Evolutionary conservation across 768 basidiomycete genomes (phyloP), one percentile per base, ranked within the genome.

Genomic region (Floccularia luteovirens): DNA sequence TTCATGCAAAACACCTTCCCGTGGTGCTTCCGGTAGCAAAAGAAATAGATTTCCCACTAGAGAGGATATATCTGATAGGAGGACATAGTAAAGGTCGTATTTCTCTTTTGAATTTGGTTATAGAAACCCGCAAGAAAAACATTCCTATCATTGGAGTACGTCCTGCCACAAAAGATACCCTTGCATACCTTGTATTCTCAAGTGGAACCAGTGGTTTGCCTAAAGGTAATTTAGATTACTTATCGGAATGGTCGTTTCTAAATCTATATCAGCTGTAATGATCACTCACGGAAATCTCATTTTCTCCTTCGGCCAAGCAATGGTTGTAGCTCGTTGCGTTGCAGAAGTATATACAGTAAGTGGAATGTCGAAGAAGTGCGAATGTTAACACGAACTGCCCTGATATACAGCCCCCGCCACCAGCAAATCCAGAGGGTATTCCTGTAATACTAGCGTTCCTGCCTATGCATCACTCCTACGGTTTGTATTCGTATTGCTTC

Each of bases 191-290:
- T 2, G 62, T 81, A 0, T 85, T 84, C n/a, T n/a, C n/a, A n/a
- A n/a, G n/a, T n/a, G n/a, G 85, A 17, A 88, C 86, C 0, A 86
- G 72, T 43, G 85, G 86, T 0, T 60, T 79, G 3, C 82, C 85
- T 0, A 88, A 88, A 72, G 82, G 83, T 77, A 20, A 14, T 42
- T 21, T 24, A 20, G 11, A 12, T 20, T 41, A 23, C 28, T 21
- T 47, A 21, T 32, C 7, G 5, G n/a, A 36, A 31, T 14, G 13
- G 21, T 24, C 4, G 12, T 31, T 14, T 4, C 12, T 24, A 31
- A 16, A 36, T 30, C 16, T 42, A n/a, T 22, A n/a, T 31, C 45
- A 85, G 83, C 73, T 5, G 77, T 85, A n/a, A 81, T 78, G 81
- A 73, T 82, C 20, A 75, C 82, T 1, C 82, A 85, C 48, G 75